Evolutionary conservation across 108 stramenopile genomes (phyloP), one percentile per base, ranked within the genome.

Genomic region (Craspedostauros australis): DNA sequence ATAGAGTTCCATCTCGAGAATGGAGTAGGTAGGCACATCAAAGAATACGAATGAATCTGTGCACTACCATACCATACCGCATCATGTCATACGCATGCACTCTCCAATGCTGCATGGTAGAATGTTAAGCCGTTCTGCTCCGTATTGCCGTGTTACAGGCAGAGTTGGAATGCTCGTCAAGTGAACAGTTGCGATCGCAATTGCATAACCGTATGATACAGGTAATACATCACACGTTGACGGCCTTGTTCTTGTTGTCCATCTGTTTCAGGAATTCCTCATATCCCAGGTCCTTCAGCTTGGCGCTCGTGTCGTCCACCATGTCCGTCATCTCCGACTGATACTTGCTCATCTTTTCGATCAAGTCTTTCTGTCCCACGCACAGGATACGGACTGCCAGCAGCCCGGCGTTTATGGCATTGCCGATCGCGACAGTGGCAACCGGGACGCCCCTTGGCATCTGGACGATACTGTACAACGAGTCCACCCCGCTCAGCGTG

Each of bases 371-470:
- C 31, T 86, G 69, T 39, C 76, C 88, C 5, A 76, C 70, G 40
- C 76, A 91, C 19, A 99, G 68, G 6, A 90, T 96, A 22, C 98
- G 72, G 22, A 96, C 93, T 20, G 98, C 97, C 50, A 99, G 67
- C 27, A 99, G 60, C 1, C 97, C 98, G 1, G 97, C 97, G 73
- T 99, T 99, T 68, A 71, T 86, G 27, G 95, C 94, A 72, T 97
- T 99, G 19, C 96, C 98, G 60, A 99, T 97, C n/a, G 94, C 98
- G 3, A 99, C 96, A n/a, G 98, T 99, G 5, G 98, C 98, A 27
- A 97, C 96, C 9, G 98, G 98, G 14, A 99, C 79, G 20, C 98
- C 98, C 14, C 96, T 63, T 5, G 98, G 98, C 97, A 99, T 99
- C 76, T 99, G 98, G 8, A 97, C 95, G 62, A 99, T 98, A 50